Evolutionary conservation across 768 basidiomycete genomes (phyloP).

Genomic region (Lepiota venenata): DNA sequence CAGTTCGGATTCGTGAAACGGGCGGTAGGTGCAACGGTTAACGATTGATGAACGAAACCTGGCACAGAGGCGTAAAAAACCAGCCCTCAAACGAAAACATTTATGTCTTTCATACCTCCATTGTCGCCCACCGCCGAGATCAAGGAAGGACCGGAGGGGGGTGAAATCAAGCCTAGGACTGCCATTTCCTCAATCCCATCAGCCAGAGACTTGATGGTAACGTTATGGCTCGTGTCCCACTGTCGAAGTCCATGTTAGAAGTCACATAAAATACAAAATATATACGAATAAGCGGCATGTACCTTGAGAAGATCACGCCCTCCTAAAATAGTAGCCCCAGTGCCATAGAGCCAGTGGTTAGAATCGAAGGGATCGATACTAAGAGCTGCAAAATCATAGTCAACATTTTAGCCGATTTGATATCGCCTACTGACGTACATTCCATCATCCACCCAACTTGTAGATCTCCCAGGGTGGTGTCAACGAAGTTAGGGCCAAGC

Average conservation of each 20-base stretch:
- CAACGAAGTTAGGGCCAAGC: slow-evolving; percentile 48
- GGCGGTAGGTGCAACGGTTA: slow-evolving; percentile 36
- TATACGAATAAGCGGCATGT: neutral
- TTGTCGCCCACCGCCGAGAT: slow-evolving; percentile 56
- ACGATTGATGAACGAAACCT: slow-evolving; percentile 47
- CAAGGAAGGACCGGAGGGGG: slow-evolving; percentile 54
- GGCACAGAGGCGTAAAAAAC: neutral
- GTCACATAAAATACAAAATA: neutral
- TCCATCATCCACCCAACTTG: slow-evolving; percentile 78
- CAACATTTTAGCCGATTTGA: neutral
- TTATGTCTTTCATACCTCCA: slow-evolving; percentile 33
- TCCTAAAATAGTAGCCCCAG: slow-evolving; percentile 61
- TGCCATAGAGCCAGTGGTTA: slow-evolving; percentile 71
- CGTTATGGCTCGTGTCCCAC: slow-evolving; percentile 60
- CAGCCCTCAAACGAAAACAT: neutral
- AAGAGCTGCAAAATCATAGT: slow-evolving; percentile 29
- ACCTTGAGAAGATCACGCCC: slow-evolving; percentile 49
- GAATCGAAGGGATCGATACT: slow-evolving; percentile 66
- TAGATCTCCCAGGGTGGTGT: slow-evolving; percentile 37
- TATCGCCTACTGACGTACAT: slow-evolving; percentile 23
- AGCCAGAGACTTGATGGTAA: slow-evolving; percentile 56
- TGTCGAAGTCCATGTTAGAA: slow-evolving; percentile 16
- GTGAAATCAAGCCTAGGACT: slow-evolving; percentile 55
- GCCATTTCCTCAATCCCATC: slow-evolving; percentile 66
- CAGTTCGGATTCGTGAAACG: slow-evolving; percentile 44